Conservation (phyloP, 305 asterid species). For the Solanum chacoense region DNA sequence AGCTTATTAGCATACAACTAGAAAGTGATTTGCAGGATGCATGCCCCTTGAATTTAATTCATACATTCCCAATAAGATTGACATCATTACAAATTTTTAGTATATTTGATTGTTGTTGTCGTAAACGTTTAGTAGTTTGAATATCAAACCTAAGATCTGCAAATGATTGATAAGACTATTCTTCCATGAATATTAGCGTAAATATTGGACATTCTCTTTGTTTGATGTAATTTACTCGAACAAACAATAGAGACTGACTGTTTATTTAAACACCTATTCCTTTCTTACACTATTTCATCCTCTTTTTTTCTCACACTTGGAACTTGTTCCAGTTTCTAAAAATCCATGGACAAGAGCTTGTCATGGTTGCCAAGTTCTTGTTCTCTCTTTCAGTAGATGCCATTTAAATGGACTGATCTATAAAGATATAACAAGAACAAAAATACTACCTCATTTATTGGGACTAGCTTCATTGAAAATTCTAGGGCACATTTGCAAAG, state of each 20-base stretch:
- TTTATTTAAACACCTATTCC: neutral
- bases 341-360: too few relatives aligned
- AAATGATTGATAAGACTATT: too few relatives aligned
- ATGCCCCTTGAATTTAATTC: neutral
- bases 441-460: neutral
- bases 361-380: too few relatives aligned
- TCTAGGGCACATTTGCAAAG: neutral
- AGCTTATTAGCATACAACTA: neutral
- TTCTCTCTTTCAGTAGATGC: too few relatives aligned
- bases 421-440: neutral
- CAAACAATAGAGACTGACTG: neutral
- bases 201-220: neutral
- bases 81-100: too few relatives aligned
- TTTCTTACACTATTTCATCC: neutral
- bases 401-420: neutral
- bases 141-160: too few relatives aligned
- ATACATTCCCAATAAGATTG: too few relatives aligned
- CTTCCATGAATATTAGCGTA: too few relatives aligned
- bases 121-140: too few relatives aligned
- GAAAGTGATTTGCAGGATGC: neutral
- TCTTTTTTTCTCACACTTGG: neutral
- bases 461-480: neutral
- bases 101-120: too few relatives aligned
- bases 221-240: neutral
- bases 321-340: neutral